Percentiles rank a stretch among this genome's conserved stretches.
These are phyloP conservation scores for Diaporthe australafricana DNA, from an alignment of 2,329 filamentous ascomycete genomes.

Conservation along the genomic window DNA sequence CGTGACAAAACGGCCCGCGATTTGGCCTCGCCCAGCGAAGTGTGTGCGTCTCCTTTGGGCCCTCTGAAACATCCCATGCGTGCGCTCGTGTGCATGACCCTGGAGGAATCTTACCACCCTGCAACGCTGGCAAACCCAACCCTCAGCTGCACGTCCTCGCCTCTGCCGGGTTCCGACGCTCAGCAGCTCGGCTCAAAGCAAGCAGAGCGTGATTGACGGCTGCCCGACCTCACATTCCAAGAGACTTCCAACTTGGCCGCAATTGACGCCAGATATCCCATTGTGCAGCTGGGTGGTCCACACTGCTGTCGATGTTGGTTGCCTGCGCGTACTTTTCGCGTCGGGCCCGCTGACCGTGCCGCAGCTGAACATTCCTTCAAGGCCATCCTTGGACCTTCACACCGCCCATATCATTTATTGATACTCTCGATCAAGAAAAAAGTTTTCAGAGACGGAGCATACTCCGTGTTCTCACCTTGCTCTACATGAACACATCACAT, in stretches of 20 bases:
- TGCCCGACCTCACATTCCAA: not conserved
- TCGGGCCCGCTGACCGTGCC: slow-evolving; percentile 15
- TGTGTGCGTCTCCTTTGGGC: slow-evolving; percentile 10
- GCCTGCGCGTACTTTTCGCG: slow-evolving; percentile 8
- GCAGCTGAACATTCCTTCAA: slow-evolving; percentile 18
- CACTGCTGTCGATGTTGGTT: not conserved
- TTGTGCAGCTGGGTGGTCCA: not conserved
- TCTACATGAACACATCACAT: not conserved
- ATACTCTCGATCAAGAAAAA: not conserved
- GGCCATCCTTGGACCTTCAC: slow-evolving; percentile 12
- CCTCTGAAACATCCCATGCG: slow-evolving; percentile 24
- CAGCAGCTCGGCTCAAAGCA: not conserved
- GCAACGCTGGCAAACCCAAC: not conserved
- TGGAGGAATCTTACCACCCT: slow-evolving; percentile 3
- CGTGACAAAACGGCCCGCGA: not conserved
- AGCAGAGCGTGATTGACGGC: not conserved
- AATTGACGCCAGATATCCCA: slow-evolving; percentile 17
- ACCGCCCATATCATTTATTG: not conserved
- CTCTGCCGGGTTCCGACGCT: not conserved
- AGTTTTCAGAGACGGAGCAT: not conserved
- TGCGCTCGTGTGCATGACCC: not conserved
- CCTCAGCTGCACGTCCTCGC: not conserved
- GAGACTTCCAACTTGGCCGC: not conserved
- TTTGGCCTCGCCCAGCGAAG: not conserved
- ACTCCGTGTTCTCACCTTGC: not conserved